Percentiles rank a stretch among this genome's conserved stretches.
These are phyloP conservation scores for Penicillium sp. DNA, from an alignment of 2,329 filamentous ascomycete genomes.

Conservation along the genomic window DNA sequence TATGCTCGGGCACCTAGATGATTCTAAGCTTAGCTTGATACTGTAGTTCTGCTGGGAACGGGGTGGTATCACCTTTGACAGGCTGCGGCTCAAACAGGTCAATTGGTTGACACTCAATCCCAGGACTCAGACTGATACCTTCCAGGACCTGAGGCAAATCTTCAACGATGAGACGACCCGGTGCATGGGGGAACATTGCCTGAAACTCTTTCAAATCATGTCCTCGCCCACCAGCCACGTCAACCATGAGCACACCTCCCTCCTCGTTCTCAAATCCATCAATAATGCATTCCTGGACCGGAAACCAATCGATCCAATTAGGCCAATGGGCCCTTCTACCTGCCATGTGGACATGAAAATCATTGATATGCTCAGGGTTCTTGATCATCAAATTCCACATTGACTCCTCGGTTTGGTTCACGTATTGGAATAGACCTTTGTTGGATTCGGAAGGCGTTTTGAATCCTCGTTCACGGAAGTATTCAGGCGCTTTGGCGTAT, in stretches of 20 bases:
- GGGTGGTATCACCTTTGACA: background rate
- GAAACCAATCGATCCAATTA: conserved; percentile 1
- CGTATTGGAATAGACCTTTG: conserved; percentile 1
- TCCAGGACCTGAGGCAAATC: background rate
- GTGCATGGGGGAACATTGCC: background rate
- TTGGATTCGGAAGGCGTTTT: background rate
- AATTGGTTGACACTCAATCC: background rate
- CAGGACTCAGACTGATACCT: background rate
- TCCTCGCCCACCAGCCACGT: conserved; percentile 1
- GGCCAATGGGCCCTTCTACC: background rate
- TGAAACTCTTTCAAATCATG: background rate
- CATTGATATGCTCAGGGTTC: background rate
- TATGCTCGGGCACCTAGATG: conserved; percentile 3
- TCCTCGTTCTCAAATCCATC: background rate
- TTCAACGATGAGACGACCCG: background rate
- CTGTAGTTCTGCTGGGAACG: background rate
- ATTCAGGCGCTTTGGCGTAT: background rate
- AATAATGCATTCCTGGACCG: background rate
- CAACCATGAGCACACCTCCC: background rate
- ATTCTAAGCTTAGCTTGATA: background rate
- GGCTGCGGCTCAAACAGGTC: background rate
- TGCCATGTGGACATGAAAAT: background rate
- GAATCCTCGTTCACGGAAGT: background rate
- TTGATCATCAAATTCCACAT: background rate
- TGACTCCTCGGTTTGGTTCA: background rate